These are phyloP conservation scores for Balakata baccata DNA, from an alignment of 345 rosid genomes.

Conservation along the genomic window DNA sequence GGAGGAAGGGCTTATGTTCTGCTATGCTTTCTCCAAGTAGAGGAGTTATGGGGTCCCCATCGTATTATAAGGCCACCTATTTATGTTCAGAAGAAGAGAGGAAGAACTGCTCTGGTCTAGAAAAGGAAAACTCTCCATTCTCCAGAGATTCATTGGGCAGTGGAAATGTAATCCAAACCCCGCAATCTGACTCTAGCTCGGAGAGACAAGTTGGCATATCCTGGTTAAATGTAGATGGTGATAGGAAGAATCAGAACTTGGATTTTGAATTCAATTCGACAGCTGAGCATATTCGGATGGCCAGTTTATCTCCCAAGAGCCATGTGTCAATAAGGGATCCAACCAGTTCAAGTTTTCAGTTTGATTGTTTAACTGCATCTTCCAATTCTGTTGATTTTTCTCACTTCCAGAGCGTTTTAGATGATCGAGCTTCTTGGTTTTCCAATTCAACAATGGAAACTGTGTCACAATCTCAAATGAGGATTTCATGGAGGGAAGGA, in stretches of 20 bases:
- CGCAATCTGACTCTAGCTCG: conserved; percentile 55
- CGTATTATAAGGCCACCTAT: conserved; percentile 18
- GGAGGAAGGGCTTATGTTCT: conserved; percentile 29
- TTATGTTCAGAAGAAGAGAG: conserved; percentile 34
- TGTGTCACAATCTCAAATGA: conserved; percentile 46
- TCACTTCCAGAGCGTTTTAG: conserved; percentile 51
- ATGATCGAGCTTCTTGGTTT: conserved; percentile 40
- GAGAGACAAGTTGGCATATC: conserved; percentile 27
- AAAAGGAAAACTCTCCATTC: conserved; percentile 38
- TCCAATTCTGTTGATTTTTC: conserved; percentile 57
- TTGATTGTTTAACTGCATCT: conserved; percentile 45
- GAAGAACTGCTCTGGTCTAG: conserved; percentile 12
- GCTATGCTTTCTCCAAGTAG: conserved; percentile 44
- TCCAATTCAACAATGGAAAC: conserved; percentile 43
- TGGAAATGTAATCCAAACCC: conserved; percentile 70
- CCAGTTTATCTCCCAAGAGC: conserved; percentile 45
- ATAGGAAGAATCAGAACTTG: conserved; percentile 20
- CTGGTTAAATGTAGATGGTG: conserved; percentile 23
- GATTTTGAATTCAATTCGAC: conserved; percentile 39
- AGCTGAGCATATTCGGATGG: conserved; percentile 36
- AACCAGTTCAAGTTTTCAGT: conserved; percentile 52
- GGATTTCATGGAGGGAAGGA: conserved; percentile 79
- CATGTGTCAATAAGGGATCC: conserved; percentile 43
- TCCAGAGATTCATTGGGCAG: conserved; percentile 46
- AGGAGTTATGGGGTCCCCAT: conserved; percentile 34